phyloP scores from a whole-genome alignment of 2,329 filamentous ascomycete species.

The Nothomitra cinnamomea region DNA sequence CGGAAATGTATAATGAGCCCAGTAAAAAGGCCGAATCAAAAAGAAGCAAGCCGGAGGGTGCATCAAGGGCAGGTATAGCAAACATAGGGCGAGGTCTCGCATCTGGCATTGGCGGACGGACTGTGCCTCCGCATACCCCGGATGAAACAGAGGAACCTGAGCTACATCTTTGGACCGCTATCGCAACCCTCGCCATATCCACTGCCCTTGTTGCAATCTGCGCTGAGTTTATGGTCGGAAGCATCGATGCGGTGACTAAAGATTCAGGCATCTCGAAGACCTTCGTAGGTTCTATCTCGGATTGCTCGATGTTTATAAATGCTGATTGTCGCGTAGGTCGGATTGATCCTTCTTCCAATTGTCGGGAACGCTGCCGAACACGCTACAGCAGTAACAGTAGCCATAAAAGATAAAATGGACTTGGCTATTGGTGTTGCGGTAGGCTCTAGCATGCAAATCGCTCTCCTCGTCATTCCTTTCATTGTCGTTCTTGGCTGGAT shows the following conservation, averaged over 20 bases:
- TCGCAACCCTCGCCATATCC: slow-evolving; percentile 52
- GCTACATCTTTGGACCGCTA: slow-evolving; percentile 52
- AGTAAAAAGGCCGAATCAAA: slow-evolving; percentile 51
- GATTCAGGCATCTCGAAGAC: slow-evolving; percentile 34
- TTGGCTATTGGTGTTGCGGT: slow-evolving; percentile 48
- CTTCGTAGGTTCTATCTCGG: slow-evolving; percentile 29
- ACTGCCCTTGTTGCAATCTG: slow-evolving; percentile 70
- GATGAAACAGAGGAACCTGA: slow-evolving; percentile 63
- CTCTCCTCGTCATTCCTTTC: slow-evolving; percentile 42
- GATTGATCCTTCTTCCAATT: slow-evolving; percentile 46
- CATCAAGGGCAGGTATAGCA: slow-evolving; percentile 31
- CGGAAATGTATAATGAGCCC: slow-evolving; percentile 60
- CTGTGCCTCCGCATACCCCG: slow-evolving; percentile 29
- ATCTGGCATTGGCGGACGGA: slow-evolving; percentile 31
- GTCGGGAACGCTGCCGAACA: slow-evolving; percentile 51
- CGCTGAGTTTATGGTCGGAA: slow-evolving; percentile 46
- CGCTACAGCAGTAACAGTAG: slow-evolving; percentile 43
- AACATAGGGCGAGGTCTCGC: slow-evolving; percentile 34
- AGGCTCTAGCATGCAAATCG: slow-evolving; percentile 49
- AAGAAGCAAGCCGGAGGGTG: slow-evolving; percentile 28
- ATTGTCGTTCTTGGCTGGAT: slow-evolving; percentile 45
- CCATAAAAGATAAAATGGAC: slow-evolving; percentile 52
- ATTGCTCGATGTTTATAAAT: neutral
- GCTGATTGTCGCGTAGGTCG: slow-evolving; percentile 14
- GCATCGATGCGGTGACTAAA: slow-evolving; percentile 36